Conservation (phyloP, 2,329 filamentous ascomycete genomes). For the Venturia asperata region DNA sequence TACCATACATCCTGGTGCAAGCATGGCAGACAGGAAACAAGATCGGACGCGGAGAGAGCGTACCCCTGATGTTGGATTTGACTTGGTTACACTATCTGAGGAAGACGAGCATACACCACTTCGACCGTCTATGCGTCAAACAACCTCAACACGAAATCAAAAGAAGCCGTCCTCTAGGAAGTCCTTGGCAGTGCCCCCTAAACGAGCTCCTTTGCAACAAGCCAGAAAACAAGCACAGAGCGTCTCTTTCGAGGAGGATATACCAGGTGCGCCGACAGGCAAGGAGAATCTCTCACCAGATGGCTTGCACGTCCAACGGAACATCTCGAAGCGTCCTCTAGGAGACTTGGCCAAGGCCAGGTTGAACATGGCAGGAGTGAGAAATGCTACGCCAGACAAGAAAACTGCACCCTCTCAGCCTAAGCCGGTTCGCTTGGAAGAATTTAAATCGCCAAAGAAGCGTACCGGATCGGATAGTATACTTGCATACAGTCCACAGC, state of each 20-base stretch:
- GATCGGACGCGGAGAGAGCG: constrained; percentile 23
- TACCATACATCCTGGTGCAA: constrained; percentile 45
- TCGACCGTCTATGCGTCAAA: constrained; percentile 22
- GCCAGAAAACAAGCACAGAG: constrained; percentile 33
- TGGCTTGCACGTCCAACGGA: background rate
- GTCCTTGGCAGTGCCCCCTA: constrained; percentile 41
- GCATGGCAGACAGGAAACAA: constrained; percentile 21
- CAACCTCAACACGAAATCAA: constrained; percentile 27
- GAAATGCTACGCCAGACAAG: constrained; percentile 14
- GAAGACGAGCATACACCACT: constrained; percentile 26
- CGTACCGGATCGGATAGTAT: constrained; percentile 13
- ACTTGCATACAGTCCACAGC: constrained; percentile 17
- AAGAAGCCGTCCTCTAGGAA: constrained; percentile 32
- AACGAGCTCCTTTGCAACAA: constrained; percentile 30
- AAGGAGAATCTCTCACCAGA: constrained; percentile 47
- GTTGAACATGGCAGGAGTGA: constrained; percentile 14
- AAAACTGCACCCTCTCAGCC: background rate
- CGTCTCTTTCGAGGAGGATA: constrained; percentile 34
- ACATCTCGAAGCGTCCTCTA: background rate
- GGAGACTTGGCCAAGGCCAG: constrained; percentile 14
- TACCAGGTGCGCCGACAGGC: constrained; percentile 48
- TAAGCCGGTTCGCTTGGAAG: background rate
- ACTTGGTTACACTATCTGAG: constrained; percentile 34
- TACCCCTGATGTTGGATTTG: constrained; percentile 34
- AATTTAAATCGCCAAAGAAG: constrained; percentile 15